Evolutionary conservation across 495 filamentous ascomycete species (phyloP).

Genomic region (Penicillium angulare): DNA sequence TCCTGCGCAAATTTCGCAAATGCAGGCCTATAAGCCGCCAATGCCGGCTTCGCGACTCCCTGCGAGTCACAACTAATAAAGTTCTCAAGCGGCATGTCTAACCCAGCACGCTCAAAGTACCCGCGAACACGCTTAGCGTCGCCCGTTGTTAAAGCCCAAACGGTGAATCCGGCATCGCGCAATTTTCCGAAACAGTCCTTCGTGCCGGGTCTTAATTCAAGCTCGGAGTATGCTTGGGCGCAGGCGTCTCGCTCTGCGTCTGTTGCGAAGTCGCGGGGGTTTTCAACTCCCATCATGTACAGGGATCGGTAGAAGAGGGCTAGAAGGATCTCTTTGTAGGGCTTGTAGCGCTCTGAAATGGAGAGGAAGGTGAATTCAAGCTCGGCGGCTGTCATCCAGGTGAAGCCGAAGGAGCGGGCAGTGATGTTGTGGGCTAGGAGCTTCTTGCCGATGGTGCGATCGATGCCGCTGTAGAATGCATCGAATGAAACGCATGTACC

Average conservation of each 20-base stretch:
- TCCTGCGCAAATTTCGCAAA: conserved; percentile 8
- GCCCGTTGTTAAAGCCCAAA: conserved; percentile 45
- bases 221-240: conserved; percentile 27
- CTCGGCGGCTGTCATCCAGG: conserved; percentile 43
- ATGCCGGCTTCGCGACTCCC: conserved; percentile 32
- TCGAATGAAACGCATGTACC: conserved; percentile 45
- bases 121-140: conserved; percentile 35
- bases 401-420: conserved; percentile 35
- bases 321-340: conserved; percentile 31
- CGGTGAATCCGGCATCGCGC: conserved; percentile 33
- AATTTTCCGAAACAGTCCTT: conserved; percentile 32
- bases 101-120: conserved; percentile 34
- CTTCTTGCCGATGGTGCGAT: conserved; percentile 23
- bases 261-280: conserved; percentile 34
- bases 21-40: conserved; percentile 28
- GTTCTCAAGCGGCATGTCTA: conserved; percentile 41
- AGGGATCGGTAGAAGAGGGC: conserved; percentile 42
- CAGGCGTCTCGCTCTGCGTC: conserved; percentile 32
- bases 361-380: conserved; percentile 42
- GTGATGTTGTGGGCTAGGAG: conserved; percentile 32
- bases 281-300: conserved; percentile 33
- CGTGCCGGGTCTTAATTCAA: conserved; percentile 28
- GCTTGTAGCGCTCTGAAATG: conserved; percentile 36
- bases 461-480: conserved; percentile 32
- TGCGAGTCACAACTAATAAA: conserved; percentile 36